Conservation (phyloP, 306 rosid species). For the Cucurbita ficifolia region DNA sequence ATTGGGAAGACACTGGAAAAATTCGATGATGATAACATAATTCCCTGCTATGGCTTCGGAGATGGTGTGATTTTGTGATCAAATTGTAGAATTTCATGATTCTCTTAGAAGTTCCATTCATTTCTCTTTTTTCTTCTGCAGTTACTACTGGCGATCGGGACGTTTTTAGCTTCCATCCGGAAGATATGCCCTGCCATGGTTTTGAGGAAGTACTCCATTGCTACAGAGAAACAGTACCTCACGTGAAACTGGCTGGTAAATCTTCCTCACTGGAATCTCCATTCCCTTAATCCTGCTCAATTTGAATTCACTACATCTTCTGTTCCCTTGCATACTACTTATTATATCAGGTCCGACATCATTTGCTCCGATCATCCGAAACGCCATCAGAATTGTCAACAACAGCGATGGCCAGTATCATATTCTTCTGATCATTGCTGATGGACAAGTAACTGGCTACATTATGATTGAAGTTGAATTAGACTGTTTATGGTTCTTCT, state of each 20-base stretch:
- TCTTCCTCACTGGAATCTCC: background rate
- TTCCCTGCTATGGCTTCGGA: conserved; percentile 26
- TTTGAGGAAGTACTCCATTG: conserved; percentile 20
- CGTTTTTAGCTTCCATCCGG: conserved; percentile 17
- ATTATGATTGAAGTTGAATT: background rate
- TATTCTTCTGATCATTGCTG: conserved; percentile 26
- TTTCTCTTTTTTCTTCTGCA: background rate
- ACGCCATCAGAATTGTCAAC: conserved; percentile 18
- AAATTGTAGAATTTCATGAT: background rate
- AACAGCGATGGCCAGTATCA: conserved; percentile 16
- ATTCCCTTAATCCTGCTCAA: background rate
- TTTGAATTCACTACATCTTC: background rate
- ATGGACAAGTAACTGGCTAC: conserved; percentile 1
- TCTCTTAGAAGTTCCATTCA: background rate
- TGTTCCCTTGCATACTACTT: background rate
- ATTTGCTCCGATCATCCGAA: conserved; percentile 18
- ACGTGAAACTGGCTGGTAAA: conserved; percentile 13
- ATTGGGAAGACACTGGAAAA: conserved; percentile 16
- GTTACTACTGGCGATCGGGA: conserved; percentile 15
- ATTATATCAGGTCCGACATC: conserved; percentile 16
- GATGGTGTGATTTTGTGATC: conserved; percentile 9
- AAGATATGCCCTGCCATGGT: conserved; percentile 9
- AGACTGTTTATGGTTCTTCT: background rate
- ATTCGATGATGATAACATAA: conserved; percentile 19
- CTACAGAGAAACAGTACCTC: conserved; percentile 16